These are phyloP conservation scores for Herpetomonas tarakana DNA, from an alignment of 208 protist species.

Conservation along the genomic window DNA sequence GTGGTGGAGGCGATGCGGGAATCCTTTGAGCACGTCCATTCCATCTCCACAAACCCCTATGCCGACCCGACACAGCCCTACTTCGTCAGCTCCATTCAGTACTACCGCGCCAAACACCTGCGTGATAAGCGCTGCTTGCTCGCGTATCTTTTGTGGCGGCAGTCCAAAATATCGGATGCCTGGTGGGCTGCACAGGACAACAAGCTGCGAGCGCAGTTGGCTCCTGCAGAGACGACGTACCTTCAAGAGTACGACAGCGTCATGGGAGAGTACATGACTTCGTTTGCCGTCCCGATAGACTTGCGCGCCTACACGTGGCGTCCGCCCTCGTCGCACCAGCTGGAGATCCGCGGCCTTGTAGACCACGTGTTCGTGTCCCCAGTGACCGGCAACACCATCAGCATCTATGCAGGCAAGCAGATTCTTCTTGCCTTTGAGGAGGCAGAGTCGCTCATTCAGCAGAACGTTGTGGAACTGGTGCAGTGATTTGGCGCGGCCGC, in stretches of 20 bases:
- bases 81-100: slow-evolving; percentile 70
- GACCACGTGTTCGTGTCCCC: slow-evolving; percentile 77
- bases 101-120: slow-evolving; percentile 72
- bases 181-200: slow-evolving; percentile 85
- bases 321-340: slow-evolving; percentile 66
- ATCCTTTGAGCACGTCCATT: slow-evolving; percentile 47
- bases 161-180: slow-evolving; percentile 45
- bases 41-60: slow-evolving; percentile 66
- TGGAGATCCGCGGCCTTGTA: slow-evolving; percentile 71
- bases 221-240: slow-evolving; percentile 53
- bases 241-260: slow-evolving; percentile 69
- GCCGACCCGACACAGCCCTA: slow-evolving; percentile 65
- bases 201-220: slow-evolving; percentile 36
- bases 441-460: slow-evolving; percentile 77
- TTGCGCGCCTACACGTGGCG: slow-evolving; percentile 79
- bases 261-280: slow-evolving; percentile 90
- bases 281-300: slow-evolving; percentile 77
- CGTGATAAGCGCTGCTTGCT: slow-evolving; percentile 80
- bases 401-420: slow-evolving; percentile 74
- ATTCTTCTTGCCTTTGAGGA: slow-evolving; percentile 77
- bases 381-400: slow-evolving; percentile 62
- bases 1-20: slow-evolving; percentile 60
- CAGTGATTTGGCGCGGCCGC: slow-evolving; percentile 2
- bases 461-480: slow-evolving; percentile 73
- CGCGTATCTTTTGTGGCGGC: slow-evolving; percentile 77